Evolutionary conservation across 345 rosid species (phyloP).

Genomic region (Psidium guajava): DNA sequence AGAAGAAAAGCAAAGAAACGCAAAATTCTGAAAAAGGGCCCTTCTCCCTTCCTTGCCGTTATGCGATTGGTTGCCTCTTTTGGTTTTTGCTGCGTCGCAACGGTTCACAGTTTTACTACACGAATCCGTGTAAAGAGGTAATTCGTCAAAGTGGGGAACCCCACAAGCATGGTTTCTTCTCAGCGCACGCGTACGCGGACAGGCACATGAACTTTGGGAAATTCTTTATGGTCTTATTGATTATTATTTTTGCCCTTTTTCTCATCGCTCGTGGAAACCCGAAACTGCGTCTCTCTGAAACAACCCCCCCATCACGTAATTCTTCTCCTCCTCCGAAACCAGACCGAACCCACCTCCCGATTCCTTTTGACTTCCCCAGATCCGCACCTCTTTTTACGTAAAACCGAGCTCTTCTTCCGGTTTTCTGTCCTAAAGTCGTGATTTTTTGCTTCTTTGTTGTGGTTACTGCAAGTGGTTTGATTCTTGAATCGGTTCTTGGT

Average conservation of each 20-base stretch:
- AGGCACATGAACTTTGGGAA: neutral
- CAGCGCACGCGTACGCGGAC: neutral
- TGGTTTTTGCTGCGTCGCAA: neutral
- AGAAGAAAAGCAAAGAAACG: neutral
- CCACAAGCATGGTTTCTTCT: neutral
- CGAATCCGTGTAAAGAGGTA: neutral
- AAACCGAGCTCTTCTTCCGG: neutral
- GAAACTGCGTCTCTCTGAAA: neutral
- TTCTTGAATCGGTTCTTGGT: neutral
- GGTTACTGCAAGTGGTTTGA: neutral
- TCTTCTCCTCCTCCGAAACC: neutral
- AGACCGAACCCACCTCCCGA: conserved; percentile 3
- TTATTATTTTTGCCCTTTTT: neutral
- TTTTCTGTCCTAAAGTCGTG: neutral
- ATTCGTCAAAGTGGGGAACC: neutral
- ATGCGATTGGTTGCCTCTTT: neutral
- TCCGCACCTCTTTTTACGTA: neutral
- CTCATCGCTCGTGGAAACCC: conserved; percentile 5
- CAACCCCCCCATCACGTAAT: conserved; percentile 6
- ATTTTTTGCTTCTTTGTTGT: neutral
- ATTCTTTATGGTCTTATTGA: neutral
- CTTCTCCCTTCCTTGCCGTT: neutral
- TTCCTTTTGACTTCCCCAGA: neutral
- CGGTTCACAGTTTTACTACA: neutral
- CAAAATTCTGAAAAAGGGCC: neutral